Evolutionary conservation across 441 rosid genomes (phyloP).

Genomic region (Bocquillonia castaneifolia): DNA sequence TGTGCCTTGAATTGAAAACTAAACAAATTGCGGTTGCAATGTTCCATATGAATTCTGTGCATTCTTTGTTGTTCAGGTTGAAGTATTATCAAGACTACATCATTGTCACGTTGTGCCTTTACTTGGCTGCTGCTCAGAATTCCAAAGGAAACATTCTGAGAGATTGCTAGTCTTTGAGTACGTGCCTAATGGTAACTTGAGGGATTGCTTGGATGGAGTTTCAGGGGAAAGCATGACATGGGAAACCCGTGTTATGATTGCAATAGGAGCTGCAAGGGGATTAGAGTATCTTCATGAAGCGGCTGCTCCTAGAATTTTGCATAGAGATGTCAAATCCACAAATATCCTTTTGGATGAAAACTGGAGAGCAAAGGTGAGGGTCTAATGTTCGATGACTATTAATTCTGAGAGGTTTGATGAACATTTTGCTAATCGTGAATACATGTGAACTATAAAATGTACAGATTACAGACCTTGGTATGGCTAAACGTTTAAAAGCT

Average conservation of each 20-base stretch:
- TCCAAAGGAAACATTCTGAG: constrained; percentile 65
- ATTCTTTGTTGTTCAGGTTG: constrained; percentile 49
- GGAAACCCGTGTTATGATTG: constrained; percentile 74
- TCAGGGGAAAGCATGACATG: constrained; percentile 64
- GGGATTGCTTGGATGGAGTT: constrained; percentile 73
- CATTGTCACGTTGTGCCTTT: constrained; percentile 91
- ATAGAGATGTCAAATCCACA: constrained; percentile 88
- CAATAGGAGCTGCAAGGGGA: constrained; percentile 86
- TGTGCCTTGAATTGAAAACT: constrained; percentile 3
- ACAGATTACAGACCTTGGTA: constrained; percentile 97
- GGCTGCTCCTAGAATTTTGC: constrained; percentile 81
- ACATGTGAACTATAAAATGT: constrained; percentile 9
- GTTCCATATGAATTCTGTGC: constrained; percentile 7
- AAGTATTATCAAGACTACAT: constrained; percentile 75
- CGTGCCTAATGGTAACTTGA: constrained; percentile 71
- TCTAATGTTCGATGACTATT: constrained; percentile 2
- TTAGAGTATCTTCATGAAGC: constrained; percentile 89
- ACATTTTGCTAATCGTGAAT: background rate
- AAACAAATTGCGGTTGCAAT: background rate
- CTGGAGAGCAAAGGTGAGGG: constrained; percentile 86
- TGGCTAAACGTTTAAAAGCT: constrained; percentile 78
- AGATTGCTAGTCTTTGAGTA: constrained; percentile 82
- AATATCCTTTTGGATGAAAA: constrained; percentile 74
- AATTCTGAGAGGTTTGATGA: background rate
- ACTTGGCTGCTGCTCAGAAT: constrained; percentile 80